Evolutionary conservation across 2,329 filamentous ascomycete species (phyloP).

Genomic region (Alternaria hordeiaustralica): DNA sequence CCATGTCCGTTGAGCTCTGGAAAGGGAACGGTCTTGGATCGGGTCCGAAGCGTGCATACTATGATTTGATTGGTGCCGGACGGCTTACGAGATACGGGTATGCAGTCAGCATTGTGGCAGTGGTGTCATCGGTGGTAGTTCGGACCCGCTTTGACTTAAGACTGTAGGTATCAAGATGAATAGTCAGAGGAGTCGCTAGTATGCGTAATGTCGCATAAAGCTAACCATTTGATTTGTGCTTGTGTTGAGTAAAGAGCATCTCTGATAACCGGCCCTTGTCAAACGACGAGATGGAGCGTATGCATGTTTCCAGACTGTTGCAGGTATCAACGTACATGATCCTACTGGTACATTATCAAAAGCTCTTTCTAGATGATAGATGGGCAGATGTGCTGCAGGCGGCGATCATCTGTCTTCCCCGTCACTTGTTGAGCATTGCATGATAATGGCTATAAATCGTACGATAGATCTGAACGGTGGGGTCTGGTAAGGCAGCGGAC

Average conservation of each 20-base stretch:
- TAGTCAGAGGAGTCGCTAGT: background rate
- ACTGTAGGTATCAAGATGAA: background rate
- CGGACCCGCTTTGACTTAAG: background rate
- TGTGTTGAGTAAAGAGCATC: background rate
- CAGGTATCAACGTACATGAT: background rate
- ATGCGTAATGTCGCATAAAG: background rate
- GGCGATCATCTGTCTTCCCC: background rate
- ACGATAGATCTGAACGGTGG: background rate
- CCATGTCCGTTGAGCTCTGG: background rate
- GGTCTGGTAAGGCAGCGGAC: background rate
- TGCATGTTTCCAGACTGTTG: background rate
- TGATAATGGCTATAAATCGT: background rate
- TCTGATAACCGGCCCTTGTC: background rate
- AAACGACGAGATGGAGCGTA: background rate
- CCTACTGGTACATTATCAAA: background rate
- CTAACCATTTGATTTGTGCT: background rate
- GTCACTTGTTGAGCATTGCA: background rate
- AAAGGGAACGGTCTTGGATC: background rate
- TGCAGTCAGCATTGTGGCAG: background rate
- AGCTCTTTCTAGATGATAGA: background rate
- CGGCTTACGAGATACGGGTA: background rate
- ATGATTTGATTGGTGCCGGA: background rate
- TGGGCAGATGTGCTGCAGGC: background rate
- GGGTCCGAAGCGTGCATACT: background rate
- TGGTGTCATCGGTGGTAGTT: background rate